Percentiles rank a stretch among this genome's conserved stretches.
phyloP scores from a whole-genome alignment of 2,329 filamentous ascomycete genomes.

The Madurella mycetomatis region DNA sequence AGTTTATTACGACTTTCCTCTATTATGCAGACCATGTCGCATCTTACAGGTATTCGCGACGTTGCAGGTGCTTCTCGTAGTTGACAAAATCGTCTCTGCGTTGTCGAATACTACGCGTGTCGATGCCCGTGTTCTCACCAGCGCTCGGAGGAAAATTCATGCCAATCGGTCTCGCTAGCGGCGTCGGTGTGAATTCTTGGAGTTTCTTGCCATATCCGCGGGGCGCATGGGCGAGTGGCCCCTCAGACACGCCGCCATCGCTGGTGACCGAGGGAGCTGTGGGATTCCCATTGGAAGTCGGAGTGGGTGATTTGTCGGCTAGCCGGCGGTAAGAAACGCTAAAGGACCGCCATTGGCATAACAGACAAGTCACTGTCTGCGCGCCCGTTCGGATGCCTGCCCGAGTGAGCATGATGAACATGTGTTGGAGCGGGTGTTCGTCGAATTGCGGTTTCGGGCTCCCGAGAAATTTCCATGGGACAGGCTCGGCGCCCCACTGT shows the following conservation, averaged over 20 bases:
- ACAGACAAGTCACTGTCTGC: conserved; percentile 37
- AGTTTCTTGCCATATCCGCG: conserved; percentile 54
- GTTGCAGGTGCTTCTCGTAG: conserved; percentile 76
- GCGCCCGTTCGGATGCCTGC: conserved; percentile 14
- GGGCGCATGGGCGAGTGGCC: conserved; percentile 53
- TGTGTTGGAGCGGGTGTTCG: conserved; percentile 3
- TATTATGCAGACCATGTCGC: neutral
- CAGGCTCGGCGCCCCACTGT: conserved; percentile 17
- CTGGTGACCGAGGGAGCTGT: conserved; percentile 9
- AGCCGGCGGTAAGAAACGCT: conserved; percentile 39
- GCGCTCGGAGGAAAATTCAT: conserved; percentile 66
- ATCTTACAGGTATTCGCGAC: conserved; percentile 66
- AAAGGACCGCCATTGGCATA: conserved; percentile 51
- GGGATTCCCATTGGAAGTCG: conserved; percentile 10
- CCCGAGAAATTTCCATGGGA: conserved; percentile 25
- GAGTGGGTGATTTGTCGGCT: conserved; percentile 20
- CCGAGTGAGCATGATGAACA: conserved; percentile 22
- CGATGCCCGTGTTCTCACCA: conserved; percentile 79
- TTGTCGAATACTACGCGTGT: conserved; percentile 62
- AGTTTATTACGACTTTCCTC: neutral
- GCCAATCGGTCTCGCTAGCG: conserved; percentile 72
- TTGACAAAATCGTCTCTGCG: conserved; percentile 75
- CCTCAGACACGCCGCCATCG: conserved; percentile 30
- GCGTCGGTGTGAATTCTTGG: conserved; percentile 54
- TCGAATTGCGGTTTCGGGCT: conserved; percentile 5